Evolutionary conservation across 306 rosid genomes (phyloP).

Genomic region (Coriaria nepalensis): DNA sequence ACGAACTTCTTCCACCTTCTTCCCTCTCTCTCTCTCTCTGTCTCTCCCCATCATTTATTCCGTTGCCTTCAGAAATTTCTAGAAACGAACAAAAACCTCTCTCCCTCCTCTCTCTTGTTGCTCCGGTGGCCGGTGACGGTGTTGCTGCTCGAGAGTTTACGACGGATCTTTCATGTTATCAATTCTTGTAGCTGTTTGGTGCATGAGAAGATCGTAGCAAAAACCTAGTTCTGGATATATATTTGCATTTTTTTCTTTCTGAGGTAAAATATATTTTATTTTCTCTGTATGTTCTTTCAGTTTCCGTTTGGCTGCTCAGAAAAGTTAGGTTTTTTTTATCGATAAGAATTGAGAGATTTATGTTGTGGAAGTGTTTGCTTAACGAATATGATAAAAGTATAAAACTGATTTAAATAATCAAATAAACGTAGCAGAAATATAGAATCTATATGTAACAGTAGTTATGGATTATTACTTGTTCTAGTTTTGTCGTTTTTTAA

Average conservation of each 20-base stretch:
- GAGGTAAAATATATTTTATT: neutral
- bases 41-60: conserved; percentile 1
- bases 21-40: conserved; percentile 13
- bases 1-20: conserved; percentile 18
- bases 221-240: neutral
- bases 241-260: neutral
- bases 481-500: too few relatives aligned
- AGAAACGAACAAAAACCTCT: conserved; percentile 39
- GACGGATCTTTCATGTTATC: neutral
- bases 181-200: conserved; percentile 5
- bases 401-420: too few relatives aligned
- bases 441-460: too few relatives aligned
- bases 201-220: neutral
- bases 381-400: too few relatives aligned
- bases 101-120: conserved; percentile 3
- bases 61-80: conserved; percentile 47
- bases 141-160: too few relatives aligned
- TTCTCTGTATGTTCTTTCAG: neutral
- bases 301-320: neutral
- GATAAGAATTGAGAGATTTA: too few relatives aligned
- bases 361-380: too few relatives aligned
- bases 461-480: too few relatives aligned
- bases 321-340: neutral
- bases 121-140: neutral
- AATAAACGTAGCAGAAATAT: too few relatives aligned